Evolutionary conservation across 2,329 filamentous ascomycete species (phyloP).

Genomic region (Calonectria fujianensis): DNA sequence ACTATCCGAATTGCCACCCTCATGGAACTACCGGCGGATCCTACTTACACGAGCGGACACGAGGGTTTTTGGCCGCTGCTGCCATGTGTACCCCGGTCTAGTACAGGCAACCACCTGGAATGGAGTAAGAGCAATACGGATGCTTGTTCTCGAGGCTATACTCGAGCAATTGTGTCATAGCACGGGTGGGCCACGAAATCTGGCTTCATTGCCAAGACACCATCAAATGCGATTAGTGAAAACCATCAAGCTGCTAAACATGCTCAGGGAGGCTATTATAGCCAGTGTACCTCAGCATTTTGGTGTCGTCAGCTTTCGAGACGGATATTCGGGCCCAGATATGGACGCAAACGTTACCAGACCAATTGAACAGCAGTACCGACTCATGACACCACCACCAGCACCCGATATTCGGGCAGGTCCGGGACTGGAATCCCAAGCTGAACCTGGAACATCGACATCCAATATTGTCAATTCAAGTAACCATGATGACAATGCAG

Average conservation of each 20-base stretch:
- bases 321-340: constrained; percentile 54
- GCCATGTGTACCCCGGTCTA: constrained; percentile 68
- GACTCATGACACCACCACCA: constrained; percentile 55
- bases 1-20: constrained; percentile 61
- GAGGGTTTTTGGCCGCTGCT: constrained; percentile 64
- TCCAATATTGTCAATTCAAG: constrained; percentile 63
- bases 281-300: constrained; percentile 71
- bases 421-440: constrained; percentile 30
- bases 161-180: constrained; percentile 63
- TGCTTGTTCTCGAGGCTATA: constrained; percentile 69
- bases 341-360: constrained; percentile 49
- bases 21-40: constrained; percentile 66
- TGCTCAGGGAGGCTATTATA: constrained; percentile 64
- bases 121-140: constrained; percentile 66
- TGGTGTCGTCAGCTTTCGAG: constrained; percentile 66
- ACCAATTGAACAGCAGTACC: constrained; percentile 55
- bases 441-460: constrained; percentile 57
- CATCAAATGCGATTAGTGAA: constrained; percentile 61
- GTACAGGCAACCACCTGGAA: constrained; percentile 69
- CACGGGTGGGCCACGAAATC: constrained; percentile 38
- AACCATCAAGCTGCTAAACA: constrained; percentile 61
- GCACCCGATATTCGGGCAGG: constrained; percentile 36
- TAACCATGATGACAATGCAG: constrained; percentile 60
- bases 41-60: constrained; percentile 62
- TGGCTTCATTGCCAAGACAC: constrained; percentile 54